A percentile compares a stretch with the other conserved stretches of the same genome.
Conservation (phyloP, 2,329 filamentous ascomycete species). For the Xylariaceae sp. region DNA sequence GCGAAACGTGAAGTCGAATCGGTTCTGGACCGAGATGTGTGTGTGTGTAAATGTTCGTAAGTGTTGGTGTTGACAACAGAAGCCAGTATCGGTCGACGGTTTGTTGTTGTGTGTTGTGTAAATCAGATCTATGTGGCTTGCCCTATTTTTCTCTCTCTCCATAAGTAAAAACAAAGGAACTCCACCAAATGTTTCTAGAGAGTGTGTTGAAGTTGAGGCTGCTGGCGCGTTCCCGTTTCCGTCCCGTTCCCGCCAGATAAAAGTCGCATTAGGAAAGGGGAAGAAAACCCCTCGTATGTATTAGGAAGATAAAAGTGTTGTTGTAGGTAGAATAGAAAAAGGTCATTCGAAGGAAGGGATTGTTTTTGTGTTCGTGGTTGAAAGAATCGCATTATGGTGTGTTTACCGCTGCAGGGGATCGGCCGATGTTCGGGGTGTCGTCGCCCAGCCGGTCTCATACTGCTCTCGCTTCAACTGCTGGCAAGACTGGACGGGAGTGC, state of each 20-base stretch:
- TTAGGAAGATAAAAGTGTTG: slow-evolving; percentile 9
- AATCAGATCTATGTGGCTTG: slow-evolving; percentile 21
- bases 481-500: slow-evolving; percentile 25
- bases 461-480: slow-evolving; percentile 31
- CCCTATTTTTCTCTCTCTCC: slow-evolving; percentile 4
- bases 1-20: no score
- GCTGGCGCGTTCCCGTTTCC: not conserved
- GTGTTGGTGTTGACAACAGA: no score
- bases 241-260: slow-evolving; percentile 1
- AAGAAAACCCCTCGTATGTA: not conserved
- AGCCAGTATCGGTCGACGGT: no score
- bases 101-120: slow-evolving; percentile 23
- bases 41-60: no score
- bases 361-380: not conserved
- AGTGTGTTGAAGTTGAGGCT: slow-evolving; percentile 3
- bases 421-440: slow-evolving; percentile 20
- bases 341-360: not conserved
- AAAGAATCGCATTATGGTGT: not conserved
- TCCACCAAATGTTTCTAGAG: slow-evolving; percentile 7
- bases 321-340: no score
- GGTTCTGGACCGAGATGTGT: no score
- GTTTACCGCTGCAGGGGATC: slow-evolving; percentile 24
- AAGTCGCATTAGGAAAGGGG: not conserved
- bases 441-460: slow-evolving; percentile 38
- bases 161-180: slow-evolving; percentile 6